These are phyloP conservation scores for Monilinia polystroma DNA, from an alignment of 2,329 filamentous ascomycete species.

Conservation along the genomic window DNA sequence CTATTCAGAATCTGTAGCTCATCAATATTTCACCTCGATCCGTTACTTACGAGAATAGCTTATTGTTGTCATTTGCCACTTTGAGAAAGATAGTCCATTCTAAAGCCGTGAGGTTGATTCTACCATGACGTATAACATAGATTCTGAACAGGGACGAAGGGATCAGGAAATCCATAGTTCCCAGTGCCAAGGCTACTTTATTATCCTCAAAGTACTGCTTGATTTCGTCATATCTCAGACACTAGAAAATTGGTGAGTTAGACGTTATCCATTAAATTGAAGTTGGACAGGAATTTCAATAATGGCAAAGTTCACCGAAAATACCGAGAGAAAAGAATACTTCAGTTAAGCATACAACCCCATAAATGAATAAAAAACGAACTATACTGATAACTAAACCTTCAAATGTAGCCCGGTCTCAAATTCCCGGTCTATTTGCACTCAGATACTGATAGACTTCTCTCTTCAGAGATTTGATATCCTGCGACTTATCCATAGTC, in stretches of 20 bases:
- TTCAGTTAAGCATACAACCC: background rate
- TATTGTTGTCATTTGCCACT: background rate
- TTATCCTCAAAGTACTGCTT: background rate
- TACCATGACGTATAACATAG: background rate
- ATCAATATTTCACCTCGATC: background rate
- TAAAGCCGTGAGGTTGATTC: background rate
- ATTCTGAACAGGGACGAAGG: constrained; percentile 2
- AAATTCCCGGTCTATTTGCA: background rate
- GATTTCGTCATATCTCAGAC: background rate
- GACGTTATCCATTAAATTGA: background rate
- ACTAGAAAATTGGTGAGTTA: background rate
- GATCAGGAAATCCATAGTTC: background rate
- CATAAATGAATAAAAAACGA: background rate
- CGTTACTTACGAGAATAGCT: background rate
- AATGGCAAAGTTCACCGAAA: too few species aligned
- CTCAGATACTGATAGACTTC: too few species aligned
- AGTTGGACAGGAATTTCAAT: background rate
- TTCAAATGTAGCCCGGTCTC: background rate
- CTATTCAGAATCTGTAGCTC: background rate
- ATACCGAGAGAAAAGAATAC: too few species aligned
- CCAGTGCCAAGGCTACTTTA: background rate
- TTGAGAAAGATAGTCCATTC: constrained; percentile 3
- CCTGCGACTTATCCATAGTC: background rate
- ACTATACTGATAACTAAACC: background rate
- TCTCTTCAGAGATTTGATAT: background rate